These are phyloP conservation scores for Pelagomonas calceolata DNA, from an alignment of 108 stramenopile genomes.

Conservation along the genomic window DNA sequence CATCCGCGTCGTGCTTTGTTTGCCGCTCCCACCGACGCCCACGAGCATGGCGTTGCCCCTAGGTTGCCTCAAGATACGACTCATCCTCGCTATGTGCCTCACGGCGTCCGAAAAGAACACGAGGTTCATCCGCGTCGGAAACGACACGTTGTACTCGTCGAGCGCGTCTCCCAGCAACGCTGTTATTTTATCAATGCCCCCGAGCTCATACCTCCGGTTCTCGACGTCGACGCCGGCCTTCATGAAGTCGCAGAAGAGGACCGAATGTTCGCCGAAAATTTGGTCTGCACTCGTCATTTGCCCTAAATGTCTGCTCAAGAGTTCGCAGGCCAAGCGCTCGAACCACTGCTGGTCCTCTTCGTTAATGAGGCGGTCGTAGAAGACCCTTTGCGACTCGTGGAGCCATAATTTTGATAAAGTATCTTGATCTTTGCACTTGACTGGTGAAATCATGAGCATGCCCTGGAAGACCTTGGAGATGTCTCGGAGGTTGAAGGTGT, in stretches of 20 bases:
- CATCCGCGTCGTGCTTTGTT: slow-evolving; percentile 48
- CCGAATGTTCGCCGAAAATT: slow-evolving; percentile 25
- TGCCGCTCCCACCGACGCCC: slow-evolving; percentile 51
- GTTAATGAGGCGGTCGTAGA: slow-evolving; percentile 52
- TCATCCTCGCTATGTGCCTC: slow-evolving; percentile 39
- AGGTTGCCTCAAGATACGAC: slow-evolving; percentile 49
- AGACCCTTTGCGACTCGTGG: slow-evolving; percentile 46
- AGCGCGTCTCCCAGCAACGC: slow-evolving; percentile 33
- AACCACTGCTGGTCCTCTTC: slow-evolving; percentile 51
- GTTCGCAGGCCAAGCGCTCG: slow-evolving; percentile 33
- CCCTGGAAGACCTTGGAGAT: slow-evolving; percentile 58
- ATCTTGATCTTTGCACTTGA: slow-evolving; percentile 25
- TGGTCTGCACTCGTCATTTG: slow-evolving; percentile 32
- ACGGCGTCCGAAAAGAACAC: slow-evolving; percentile 52
- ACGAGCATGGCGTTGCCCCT: slow-evolving; percentile 57
- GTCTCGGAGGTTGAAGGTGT: slow-evolving; percentile 61
- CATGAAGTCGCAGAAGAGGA: slow-evolving; percentile 47
- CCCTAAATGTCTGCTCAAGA: slow-evolving; percentile 27
- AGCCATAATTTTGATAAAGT: slow-evolving; percentile 38
- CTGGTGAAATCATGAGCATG: slow-evolving; percentile 36
- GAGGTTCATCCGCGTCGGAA: slow-evolving; percentile 48
- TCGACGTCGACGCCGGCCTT: slow-evolving; percentile 28
- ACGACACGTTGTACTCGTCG: slow-evolving; percentile 51
- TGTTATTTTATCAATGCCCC: slow-evolving; percentile 24
- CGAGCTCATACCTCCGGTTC: slow-evolving; percentile 31